Base-by-base conservation (phyloP, 2,329 filamentous ascomycete species). In the Chaetomium globosum region DNA sequence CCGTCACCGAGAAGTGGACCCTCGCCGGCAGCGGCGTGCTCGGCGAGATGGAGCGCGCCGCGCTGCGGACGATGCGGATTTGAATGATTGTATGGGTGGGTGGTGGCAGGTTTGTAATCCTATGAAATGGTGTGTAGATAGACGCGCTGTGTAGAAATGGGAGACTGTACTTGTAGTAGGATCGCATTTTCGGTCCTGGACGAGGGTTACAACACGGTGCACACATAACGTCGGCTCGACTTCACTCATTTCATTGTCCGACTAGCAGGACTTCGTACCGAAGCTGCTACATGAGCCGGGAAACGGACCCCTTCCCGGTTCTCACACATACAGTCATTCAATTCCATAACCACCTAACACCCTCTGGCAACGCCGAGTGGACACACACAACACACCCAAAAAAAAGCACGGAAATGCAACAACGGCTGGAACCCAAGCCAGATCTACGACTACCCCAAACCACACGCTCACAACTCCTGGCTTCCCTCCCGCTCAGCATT, bases 1-100 rank as follows among this genome's bases (percentile, higher is more conserved):
- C 84, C 68, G 89, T 97, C 43, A 82, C 84, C 26, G 90, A 96
- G 82, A 91, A 92, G 80, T 96, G 93, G 93, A 88, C 87, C 57
- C 75, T 97, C 71, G 87, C 88, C 57, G 92, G 92, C 26, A 87
- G 90, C 72, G 93, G 93, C 19, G 85, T 94, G 59, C 83, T 97
- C 54, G 93, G 92, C 8, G 92, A 97, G 83, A 84, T 97, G 80
- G 92, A 96, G 80, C 87, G 88, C 73, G 85, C 86, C 4, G 74
- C 81, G 51, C 73, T 87, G 71, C 76, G 81, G 75, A 82, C 77
- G 51, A 75, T 83, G 79, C 79, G 78, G 70, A 71, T 81, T 73
- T 82, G 75, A 77, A 69, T 28, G 39, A 48, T n/a, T 56, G 65
- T n/a, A 46, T 21, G 63, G 36, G 36, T 2, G 3, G 10, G 10